Evolutionary conservation across 257 asterid species (phyloP), one percentile per base, ranked within the genome.

Genomic region (Capsicum rhomboideum): DNA sequence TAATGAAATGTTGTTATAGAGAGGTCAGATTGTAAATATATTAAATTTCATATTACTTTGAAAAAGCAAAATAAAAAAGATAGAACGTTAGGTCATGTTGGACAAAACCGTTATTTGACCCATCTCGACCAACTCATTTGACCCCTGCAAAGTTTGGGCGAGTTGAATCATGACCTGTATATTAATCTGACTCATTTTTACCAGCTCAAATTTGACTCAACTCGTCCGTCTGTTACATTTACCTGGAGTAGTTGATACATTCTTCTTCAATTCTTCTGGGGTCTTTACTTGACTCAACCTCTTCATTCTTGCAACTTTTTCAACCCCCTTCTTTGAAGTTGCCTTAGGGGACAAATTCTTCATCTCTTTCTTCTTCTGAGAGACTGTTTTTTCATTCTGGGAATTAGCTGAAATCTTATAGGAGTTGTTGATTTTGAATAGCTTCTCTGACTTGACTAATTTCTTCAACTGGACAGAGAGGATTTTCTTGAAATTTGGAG

Each of bases 211-310:
- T 8, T 66, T 66, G 21, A 66, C 18, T 0, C 14, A 66, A 66
- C 1, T 16, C 23, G 5, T 21, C 56, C 86, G 81, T 72, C 59
- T 40, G 29, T 79, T 10, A 85, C 52, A 2, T 80, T 81, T 66
- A 66, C 77, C 50, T 68, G 74, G 68, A 64, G 68, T 83, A 83
- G 28, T 69, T 14, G 66, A 54, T 13, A 46, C 72, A n/a, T 42
- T 63, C 84, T 88, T 90, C 92, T 90, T 87, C 89, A 88, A 2
- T 10, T 64, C 91, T 86, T 91, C 93, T 4, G 94, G 93, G 14
- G 94, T 89, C 50, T 88, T 91, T 10, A 91, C 87, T 82, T 86
- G 88, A 83, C 97, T 89, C 91, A 91, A 50, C 44, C 87, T 85
- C 90, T 90, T 92, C 42, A 86, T 89, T 88, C 87, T 92, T 83